Conservation (phyloP, 331 rosid species). For the Dryas integrifolia region DNA sequence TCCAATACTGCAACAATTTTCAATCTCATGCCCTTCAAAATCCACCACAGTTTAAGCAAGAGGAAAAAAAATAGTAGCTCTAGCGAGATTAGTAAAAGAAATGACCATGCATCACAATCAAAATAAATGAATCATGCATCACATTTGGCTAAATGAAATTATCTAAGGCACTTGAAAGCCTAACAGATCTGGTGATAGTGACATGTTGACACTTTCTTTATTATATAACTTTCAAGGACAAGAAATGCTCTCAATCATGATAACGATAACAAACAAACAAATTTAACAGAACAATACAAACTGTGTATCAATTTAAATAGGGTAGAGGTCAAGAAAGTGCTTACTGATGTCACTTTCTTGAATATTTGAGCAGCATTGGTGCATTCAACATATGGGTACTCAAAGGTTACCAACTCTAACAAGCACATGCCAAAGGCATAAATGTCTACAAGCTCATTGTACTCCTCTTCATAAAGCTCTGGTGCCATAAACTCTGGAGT, state of each 20-base stretch:
- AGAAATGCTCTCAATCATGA: background rate
- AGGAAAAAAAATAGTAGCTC: background rate
- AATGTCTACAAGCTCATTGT: slow-evolving; percentile 90
- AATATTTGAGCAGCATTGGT: slow-evolving; percentile 93
- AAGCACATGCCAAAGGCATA: slow-evolving; percentile 98
- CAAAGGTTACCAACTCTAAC: slow-evolving; percentile 85
- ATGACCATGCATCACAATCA: background rate
- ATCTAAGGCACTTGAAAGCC: background rate
- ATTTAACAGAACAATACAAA: slow-evolving; percentile 4
- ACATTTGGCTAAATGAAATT: background rate
- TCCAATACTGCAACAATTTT: background rate
- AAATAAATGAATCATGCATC: background rate
- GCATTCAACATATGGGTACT: slow-evolving; percentile 91
- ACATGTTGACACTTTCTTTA: background rate
- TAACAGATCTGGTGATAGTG: background rate
- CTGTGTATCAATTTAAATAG: slow-evolving; percentile 17
- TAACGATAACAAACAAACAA: background rate
- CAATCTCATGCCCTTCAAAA: background rate
- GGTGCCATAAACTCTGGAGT: slow-evolving; percentile 99
- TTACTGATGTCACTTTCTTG: slow-evolving; percentile 96
- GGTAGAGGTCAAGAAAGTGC: slow-evolving; percentile 27
- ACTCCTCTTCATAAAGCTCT: slow-evolving; percentile 93
- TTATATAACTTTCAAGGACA: background rate
- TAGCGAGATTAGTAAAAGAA: background rate
- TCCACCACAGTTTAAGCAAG: background rate